Conservation (phyloP, 2,329 filamentous ascomycete species). For the Botrytis elliptica region DNA sequence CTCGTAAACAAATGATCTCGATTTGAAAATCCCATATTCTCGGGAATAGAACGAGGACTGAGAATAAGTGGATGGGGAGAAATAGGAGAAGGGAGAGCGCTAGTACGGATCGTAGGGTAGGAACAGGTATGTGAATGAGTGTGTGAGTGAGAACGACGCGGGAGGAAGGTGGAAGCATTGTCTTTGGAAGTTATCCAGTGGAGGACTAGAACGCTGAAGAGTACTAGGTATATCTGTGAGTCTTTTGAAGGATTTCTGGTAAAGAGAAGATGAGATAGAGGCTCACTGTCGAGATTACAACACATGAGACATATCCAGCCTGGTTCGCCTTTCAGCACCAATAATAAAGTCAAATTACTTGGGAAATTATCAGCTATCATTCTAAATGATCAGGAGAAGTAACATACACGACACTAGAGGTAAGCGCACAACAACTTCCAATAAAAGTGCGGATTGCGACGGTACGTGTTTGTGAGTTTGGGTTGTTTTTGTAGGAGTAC, state of each 20-base stretch:
- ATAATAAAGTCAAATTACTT: constrained; percentile 59
- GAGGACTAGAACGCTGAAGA: constrained; percentile 60
- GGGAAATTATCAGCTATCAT: neutral
- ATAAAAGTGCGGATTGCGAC: constrained; percentile 59
- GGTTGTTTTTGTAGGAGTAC: constrained; percentile 53
- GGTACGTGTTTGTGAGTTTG: constrained; percentile 47
- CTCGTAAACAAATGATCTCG: neutral
- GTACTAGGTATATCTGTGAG: constrained; percentile 40
- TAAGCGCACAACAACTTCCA: constrained; percentile 56
- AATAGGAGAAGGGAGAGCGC: neutral
- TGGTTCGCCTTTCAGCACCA: constrained; percentile 59
- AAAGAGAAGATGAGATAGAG: neutral
- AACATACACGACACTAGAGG: constrained; percentile 56
- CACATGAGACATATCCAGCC: constrained; percentile 66
- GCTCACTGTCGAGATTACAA: constrained; percentile 61
- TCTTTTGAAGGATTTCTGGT: neutral
- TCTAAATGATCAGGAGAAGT: neutral
- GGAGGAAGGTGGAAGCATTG: constrained; percentile 32
- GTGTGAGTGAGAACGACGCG: neutral
- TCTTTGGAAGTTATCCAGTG: constrained; percentile 56
- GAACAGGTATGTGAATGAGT: neutral
- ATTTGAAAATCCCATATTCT: neutral
- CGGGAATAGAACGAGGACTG: neutral
- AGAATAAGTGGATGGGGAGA: neutral
- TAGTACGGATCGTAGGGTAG: neutral